Base-by-base conservation (phyloP, 2,329 filamentous ascomycete species). In the Aspergillus sp. region DNA sequence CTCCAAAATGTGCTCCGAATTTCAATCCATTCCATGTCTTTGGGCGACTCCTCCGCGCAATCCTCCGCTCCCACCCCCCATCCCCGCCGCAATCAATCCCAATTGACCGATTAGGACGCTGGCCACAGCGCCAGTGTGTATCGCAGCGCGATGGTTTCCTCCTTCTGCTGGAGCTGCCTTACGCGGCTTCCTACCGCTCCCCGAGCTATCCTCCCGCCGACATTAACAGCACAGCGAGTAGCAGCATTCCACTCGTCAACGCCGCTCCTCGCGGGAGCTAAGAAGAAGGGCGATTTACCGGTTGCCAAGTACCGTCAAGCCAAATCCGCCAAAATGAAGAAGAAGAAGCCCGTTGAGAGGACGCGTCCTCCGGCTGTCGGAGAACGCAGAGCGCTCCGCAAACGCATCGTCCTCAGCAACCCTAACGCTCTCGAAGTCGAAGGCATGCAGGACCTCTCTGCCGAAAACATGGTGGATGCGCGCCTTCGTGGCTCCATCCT, bases 321-420 rank as follows among this genome's bases (percentile, higher is more conserved):
- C 23, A 74, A 72, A 32, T 74, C 73, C 13, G 70, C 74, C n/a
- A 76, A 76, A 55, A 80, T 81, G 64, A 82, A 79, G 65, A 80
- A 78, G 70, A 80, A 78, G 63, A 66, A 68, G 38, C 67, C 63
- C 12, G 69, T 70, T n/a, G 77, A 79, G n/a, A 72, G 74, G 13
- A 76, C 79, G 58, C 85, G 84, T 76, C 82, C 87, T 15, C 89
- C 90, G 19, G 81, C 81, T 12, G 83, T 87, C 3, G 94, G 93
- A 66, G 93, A 97, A 82, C 87, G 93, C 67, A 96, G 92, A 79
- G 91, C 91, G 28, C 82, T 91, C 73, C 88, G 92, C 66, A 97
- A 96, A 81, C 88, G 91, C 68, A 91, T 99, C 70, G 88, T 96
- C 61, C 87, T 99, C 62, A 94, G 90, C 82, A 99, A 98, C 80